These are phyloP conservation scores for Coemansia asiatica DNA, from an alignment of 192 early-diverging fungal species.

Conservation along the genomic window DNA sequence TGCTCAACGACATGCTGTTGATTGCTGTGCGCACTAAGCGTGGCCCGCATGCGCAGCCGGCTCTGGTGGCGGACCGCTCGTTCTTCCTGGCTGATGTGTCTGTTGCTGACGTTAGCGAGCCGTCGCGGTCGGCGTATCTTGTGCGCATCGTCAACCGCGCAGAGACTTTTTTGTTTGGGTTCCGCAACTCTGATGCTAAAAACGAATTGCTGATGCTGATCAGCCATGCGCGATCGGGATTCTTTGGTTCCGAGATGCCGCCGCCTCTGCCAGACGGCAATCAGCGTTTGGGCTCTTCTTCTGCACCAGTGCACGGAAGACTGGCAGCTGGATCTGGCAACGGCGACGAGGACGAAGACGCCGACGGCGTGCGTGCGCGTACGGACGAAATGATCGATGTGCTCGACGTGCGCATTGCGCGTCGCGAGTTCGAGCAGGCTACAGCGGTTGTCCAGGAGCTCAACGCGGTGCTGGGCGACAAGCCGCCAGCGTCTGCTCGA, in stretches of 20 bases:
- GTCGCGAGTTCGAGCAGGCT: slow-evolving; percentile 85
- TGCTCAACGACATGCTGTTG: slow-evolving; percentile 84
- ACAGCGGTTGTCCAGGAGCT: slow-evolving; percentile 55
- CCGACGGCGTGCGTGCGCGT: slow-evolving; percentile 14
- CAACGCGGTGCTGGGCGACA: slow-evolving; percentile 16
- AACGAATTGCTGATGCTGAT: slow-evolving; percentile 53
- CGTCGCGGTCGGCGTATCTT: slow-evolving; percentile 70
- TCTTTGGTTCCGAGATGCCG: slow-evolving; percentile 35
- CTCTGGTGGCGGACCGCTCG: slow-evolving; percentile 80
- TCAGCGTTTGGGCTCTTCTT: slow-evolving; percentile 1
- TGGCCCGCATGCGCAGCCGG: slow-evolving; percentile 62
- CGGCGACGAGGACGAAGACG: slow-evolving; percentile 20
- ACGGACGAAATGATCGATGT: slow-evolving; percentile 79
- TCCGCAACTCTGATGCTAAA: slow-evolving; percentile 40
- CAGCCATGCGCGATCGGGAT: slow-evolving; percentile 38
- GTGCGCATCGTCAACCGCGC: slow-evolving; percentile 85
- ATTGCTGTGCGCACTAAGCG: slow-evolving; percentile 79
- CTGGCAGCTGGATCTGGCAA: not conserved
- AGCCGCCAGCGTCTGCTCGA: slow-evolving; percentile 30
- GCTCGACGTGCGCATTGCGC: slow-evolving; percentile 90
- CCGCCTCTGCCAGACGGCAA: slow-evolving; percentile 13
- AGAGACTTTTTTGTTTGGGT: slow-evolving; percentile 71
- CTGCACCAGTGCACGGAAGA: slow-evolving; percentile 7
- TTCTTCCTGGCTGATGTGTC: slow-evolving; percentile 77
- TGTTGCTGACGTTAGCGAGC: slow-evolving; percentile 82